Base-by-base conservation (phyloP, 352 stramenopile species). In the Globisporangium lucens region DNA sequence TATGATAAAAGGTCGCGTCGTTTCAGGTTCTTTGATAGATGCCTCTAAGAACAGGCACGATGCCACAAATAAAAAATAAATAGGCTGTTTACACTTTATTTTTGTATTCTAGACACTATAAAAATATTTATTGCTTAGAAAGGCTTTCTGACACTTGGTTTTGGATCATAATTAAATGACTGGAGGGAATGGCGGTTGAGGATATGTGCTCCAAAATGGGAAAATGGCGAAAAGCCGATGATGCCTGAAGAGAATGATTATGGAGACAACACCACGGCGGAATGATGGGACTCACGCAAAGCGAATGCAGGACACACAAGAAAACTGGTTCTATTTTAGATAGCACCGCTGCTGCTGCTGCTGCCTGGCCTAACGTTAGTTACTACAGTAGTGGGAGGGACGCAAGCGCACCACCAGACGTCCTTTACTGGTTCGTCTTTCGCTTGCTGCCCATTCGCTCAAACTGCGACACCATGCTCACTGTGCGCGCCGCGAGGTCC, bases 401-500 rank as follows among this genome's bases (percentile, higher is more conserved):
- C 38, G 9, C 46, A 30, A 29, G 20, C 35, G 22, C 49, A 35
- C 24, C 49, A 35, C 24, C 17, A 53, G 24, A 64, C 58, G 12
- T 15, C 58, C 69, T 83, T 83, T 78, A 90, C 72, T 90, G 77
- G 64, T 83, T 78, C 59, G 70, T 80, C 80, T 93, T 91, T 76
- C 86, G 86, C 80, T 94, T 86, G 69, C 83, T 83, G 65, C 85
- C 84, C 79, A 93, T 89, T 56, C 87, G 85, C 68, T 95, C 87
- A 56, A 92, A 92, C 72, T 95, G 87, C 53, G 87, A 76, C 36
- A 93, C 84, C 87, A 95, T 93, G 68, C 79, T 92, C 46, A 86
- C 94, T 74, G 92, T 98, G 73, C 96, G 85, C 58, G 96, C 89
- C 65, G 94, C 97, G 51, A 99, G 84, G 76, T 99, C 96, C 74